A percentile compares a stretch with the other conserved stretches of the same genome.
Conservation (phyloP, 192 early-diverging fungal genomes). For the Podila horticola region DNA sequence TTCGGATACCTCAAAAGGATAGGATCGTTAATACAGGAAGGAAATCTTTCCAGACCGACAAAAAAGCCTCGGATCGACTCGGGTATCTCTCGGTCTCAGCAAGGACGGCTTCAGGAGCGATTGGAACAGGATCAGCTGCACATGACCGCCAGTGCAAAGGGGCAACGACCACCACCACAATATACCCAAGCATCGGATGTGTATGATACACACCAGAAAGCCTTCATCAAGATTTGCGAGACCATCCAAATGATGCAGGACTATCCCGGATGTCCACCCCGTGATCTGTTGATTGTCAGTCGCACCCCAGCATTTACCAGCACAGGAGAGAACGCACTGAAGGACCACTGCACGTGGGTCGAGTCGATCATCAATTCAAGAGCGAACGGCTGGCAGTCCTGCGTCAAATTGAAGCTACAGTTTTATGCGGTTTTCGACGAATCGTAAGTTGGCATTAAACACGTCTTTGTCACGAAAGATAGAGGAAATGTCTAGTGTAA, state of each 20-base stretch:
- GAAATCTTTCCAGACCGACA: too few species aligned
- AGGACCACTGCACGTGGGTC: constrained; percentile 21
- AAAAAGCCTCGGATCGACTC: too few species aligned
- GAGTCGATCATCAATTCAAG: constrained; percentile 14
- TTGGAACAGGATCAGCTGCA: too few species aligned
- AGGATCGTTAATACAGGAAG: too few species aligned
- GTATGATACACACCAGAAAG: constrained; percentile 3
- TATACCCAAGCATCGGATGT: not conserved
- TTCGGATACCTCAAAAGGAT: too few species aligned
- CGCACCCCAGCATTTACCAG: not conserved
- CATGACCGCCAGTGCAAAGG: too few species aligned
- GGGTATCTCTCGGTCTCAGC: too few species aligned
- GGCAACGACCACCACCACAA: too few species aligned
- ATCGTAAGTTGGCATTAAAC: constrained; percentile 1
- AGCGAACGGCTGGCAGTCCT: constrained; percentile 25
- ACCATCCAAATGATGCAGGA: constrained; percentile 13
- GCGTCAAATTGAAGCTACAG: constrained; percentile 43
- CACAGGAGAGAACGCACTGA: not conserved
- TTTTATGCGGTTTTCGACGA: constrained; percentile 38
- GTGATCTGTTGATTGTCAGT: not conserved
- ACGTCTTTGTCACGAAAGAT: too few species aligned
- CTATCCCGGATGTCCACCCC: constrained; percentile 5
- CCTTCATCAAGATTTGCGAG: constrained; percentile 29
- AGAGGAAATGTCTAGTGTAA: not conserved
- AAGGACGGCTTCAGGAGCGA: too few species aligned